These are phyloP conservation scores for Rosa persica DNA, from an alignment of 306 rosid genomes.

Conservation along the genomic window DNA sequence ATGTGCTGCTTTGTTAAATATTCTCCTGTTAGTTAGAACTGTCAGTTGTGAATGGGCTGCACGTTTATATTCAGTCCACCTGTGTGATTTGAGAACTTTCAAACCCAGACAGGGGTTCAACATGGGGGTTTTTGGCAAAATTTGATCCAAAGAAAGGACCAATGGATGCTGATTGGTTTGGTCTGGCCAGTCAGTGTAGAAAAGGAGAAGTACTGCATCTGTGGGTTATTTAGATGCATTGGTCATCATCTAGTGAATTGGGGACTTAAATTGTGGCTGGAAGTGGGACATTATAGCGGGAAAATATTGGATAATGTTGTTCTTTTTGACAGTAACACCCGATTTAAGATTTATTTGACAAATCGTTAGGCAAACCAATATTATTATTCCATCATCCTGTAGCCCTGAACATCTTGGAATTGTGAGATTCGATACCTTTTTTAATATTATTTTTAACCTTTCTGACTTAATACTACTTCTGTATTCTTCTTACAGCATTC, in stretches of 20 bases:
- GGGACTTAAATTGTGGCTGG: not conserved
- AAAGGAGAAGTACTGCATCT: not conserved
- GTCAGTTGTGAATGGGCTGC: not conserved
- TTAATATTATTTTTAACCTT: not conserved
- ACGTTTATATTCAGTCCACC: not conserved
- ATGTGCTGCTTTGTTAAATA: not conserved
- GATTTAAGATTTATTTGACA: not conserved
- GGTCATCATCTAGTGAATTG: not conserved
- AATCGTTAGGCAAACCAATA: not conserved
- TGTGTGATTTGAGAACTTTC: not conserved
- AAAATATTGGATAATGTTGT: not conserved
- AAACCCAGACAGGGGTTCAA: not conserved
- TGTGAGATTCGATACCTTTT: conserved; percentile 6
- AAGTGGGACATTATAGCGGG: not conserved
- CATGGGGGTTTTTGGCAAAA: not conserved
- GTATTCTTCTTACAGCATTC: conserved; percentile 69
- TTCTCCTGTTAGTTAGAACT: not conserved
- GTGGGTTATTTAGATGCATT: not conserved
- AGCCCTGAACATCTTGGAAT: not conserved
- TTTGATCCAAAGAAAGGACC: not conserved
- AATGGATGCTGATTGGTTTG: not conserved
- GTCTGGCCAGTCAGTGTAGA: not conserved
- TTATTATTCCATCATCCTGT: not conserved
- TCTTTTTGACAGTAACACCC: not conserved
- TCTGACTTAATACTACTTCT: conserved; percentile 22